Evolutionary conservation across 139 green algal species (phyloP).

Genomic region (Trebouxia sp.): DNA sequence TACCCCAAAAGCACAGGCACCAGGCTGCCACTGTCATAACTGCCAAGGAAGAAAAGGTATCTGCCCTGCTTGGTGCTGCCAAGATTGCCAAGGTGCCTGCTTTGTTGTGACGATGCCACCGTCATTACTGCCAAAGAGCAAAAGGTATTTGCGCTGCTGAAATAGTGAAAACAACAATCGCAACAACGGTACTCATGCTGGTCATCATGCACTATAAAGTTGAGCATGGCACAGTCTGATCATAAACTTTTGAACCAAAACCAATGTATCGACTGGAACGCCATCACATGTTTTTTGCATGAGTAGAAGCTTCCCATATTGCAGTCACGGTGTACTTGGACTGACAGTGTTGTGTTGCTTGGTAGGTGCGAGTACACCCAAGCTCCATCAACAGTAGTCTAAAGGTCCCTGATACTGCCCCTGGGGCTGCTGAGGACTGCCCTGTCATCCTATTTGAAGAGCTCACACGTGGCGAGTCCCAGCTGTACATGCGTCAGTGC

Average conservation of each 20-base stretch:
- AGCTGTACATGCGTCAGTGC: constrained; percentile 51
- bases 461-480: constrained; percentile 55
- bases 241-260: no score
- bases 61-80: not conserved
- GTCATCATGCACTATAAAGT: no score
- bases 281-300: no score
- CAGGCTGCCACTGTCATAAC: constrained; percentile 45
- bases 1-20: constrained; percentile 28
- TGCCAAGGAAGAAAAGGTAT: constrained; percentile 42
- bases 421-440: not conserved
- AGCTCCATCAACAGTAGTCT: constrained; percentile 47
- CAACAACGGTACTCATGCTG: no score
- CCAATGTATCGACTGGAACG: no score
- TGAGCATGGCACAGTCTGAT: no score
- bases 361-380: constrained; percentile 52
- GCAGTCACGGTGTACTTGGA: no score
- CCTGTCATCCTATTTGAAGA: constrained; percentile 53
- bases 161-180: no score
- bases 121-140: no score
- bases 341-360: no score
- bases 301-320: not conserved
- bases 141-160: no score
- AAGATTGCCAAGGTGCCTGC: not conserved
- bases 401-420: not conserved
- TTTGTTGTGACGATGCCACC: no score